A percentile compares a stretch with the other conserved stretches of the same genome.
Conservation (phyloP, 2,329 filamentous ascomycete species). For the Tolypocladium sp. region DNA sequence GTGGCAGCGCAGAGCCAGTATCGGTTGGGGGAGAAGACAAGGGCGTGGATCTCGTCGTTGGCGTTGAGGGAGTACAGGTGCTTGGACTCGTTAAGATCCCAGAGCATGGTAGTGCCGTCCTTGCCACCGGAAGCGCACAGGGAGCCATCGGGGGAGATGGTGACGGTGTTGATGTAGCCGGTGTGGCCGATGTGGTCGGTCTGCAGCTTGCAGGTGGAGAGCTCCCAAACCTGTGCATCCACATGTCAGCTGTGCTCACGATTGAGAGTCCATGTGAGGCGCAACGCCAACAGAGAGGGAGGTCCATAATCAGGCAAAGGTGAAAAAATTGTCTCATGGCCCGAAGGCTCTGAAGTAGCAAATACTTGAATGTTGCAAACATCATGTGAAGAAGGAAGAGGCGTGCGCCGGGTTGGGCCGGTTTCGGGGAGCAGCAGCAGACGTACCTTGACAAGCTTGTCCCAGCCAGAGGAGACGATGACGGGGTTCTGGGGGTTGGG, state of each 20-base stretch:
- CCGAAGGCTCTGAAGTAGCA: conserved; percentile 99
- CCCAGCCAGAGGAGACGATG: conserved; percentile 97
- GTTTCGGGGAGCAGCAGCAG: conserved; percentile 3
- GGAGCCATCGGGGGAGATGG: conserved; percentile 98
- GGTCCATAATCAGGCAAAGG: conserved; percentile 66
- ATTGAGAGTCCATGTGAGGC: background rate
- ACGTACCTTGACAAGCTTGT: conserved; percentile 99
- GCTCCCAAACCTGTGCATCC: conserved; percentile 81
- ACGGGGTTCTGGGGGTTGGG: conserved; percentile 99
- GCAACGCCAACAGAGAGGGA: conserved; percentile 2
- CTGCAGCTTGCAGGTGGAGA: conserved; percentile 98
- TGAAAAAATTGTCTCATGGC: conserved; percentile 97
- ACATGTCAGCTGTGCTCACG: conserved; percentile 4
- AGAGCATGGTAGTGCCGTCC: conserved; percentile 99
- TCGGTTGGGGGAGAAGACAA: conserved; percentile 99
- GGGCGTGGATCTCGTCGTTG: conserved; percentile 99
- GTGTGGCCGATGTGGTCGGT: conserved; percentile 99
- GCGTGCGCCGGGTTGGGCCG: background rate
- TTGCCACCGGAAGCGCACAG: conserved; percentile 99
- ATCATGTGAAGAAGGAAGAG: conserved; percentile 55
- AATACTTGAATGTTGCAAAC: conserved; percentile 90
- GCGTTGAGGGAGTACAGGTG: conserved; percentile 99
- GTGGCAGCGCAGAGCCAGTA: conserved; percentile 99
- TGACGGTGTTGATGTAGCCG: conserved; percentile 99
- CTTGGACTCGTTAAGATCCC: conserved; percentile 99